These are phyloP conservation scores for Puccinia brachypodii DNA, from an alignment of 1,284 basidiomycete genomes.

Conservation along the genomic window DNA sequence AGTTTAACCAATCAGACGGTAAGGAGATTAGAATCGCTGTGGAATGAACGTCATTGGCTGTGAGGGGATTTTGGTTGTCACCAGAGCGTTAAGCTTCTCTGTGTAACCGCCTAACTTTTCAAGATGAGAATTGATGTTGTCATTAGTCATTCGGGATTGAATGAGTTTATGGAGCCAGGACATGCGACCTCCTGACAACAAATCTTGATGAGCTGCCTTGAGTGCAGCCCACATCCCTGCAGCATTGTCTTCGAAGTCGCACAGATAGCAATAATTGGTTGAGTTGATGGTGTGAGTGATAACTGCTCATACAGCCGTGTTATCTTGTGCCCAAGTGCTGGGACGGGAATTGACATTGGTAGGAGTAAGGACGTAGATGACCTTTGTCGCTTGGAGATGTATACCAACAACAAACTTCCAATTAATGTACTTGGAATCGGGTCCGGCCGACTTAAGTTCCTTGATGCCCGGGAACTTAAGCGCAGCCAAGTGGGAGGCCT, in stretches of 20 bases:
- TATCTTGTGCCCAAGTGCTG: background rate
- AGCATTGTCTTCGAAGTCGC: background rate
- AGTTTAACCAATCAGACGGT: background rate
- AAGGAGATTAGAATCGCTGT: background rate
- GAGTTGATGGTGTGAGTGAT: background rate
- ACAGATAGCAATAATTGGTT: background rate
- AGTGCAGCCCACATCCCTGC: background rate
- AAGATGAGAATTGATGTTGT: background rate
- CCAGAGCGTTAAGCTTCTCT: background rate
- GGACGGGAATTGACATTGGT: background rate
- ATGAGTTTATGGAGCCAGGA: background rate
- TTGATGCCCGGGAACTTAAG: background rate
- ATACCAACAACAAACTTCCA: conserved; percentile 3
- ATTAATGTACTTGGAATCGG: conserved; percentile 9
- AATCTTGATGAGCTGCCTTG: background rate
- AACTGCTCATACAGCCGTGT: background rate
- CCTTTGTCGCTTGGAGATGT: background rate
- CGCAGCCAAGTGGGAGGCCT: background rate
- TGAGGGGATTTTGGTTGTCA: background rate
- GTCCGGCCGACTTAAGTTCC: background rate
- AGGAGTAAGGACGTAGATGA: background rate
- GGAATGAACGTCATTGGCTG: background rate
- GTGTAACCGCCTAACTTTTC: background rate
- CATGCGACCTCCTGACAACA: background rate
- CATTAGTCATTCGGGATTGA: background rate